Evolutionary conservation across 106 monocot genomes (phyloP), one percentile per base, ranked within the genome.

Genomic region (Allium sativum): DNA sequence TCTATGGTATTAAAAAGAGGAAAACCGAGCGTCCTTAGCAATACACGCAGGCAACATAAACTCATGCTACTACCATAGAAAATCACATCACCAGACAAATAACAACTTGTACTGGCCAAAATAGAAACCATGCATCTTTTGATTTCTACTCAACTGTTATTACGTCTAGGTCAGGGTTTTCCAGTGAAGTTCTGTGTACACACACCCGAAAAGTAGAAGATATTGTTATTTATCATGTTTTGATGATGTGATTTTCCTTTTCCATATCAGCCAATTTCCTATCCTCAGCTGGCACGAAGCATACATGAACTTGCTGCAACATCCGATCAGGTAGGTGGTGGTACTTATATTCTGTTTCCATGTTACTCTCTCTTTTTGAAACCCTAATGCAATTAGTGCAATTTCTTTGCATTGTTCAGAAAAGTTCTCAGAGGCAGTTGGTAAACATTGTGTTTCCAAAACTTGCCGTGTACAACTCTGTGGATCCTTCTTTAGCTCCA

Each of bases 241-340:
- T 62, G 48, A 62, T 21, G 8, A 21, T 43, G 60, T 47, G 8
- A 45, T 62, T 7, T 21, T 47, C 48, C 7, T 65, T 41, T 31
- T 40, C 10, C 41, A 22, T 65, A 40, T 22, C 84, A 85, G 79
- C 87, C 96, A 22, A 87, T 96, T 9, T 96, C 96, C 18, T 96
- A 96, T 74, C 77, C 84, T 63, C 91, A 96, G 72, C 59, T 96
- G 75, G 82, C 78, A 20, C 84, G 96, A 43, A 96, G 91, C 73
- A 87, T 96, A 44, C 96, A 96, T 68, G 96, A 96, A 53, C 84
- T 91, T 66, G 87, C 91, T 6, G 96, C 96, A 0, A 74, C 91
- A 41, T 87, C 89, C 45, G 96, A 96, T 68, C 96, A 96, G 96
- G 96, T 96, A 62, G 72, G 52, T n/a, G 44, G 54, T 31, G 5